Evolutionary conservation across 148 eudicot species (phyloP), one percentile per base, ranked within the genome.

Genomic region (Hydrangea macrophylla): DNA sequence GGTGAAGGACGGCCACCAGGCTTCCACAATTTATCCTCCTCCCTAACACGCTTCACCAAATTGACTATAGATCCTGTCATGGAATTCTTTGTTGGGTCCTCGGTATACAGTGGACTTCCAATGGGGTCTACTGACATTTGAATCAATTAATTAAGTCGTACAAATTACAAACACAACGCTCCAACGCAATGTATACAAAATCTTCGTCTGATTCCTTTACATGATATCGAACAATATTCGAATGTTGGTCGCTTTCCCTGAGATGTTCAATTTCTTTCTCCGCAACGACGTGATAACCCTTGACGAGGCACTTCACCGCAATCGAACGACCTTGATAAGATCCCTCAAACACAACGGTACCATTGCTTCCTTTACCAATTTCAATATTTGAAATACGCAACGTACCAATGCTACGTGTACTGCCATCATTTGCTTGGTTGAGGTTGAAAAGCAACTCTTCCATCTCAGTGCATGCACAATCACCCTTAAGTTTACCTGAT

Each of bases 321-420:
- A 90, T 96, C 2, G 79, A 74, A 39, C 98, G 89, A 24, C 98
- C 96, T 63, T 90, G 95, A 79, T 88, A 90, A 39, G 74, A 55
- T 76, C 96, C 98, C 72, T 93, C 98, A 45, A 90, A 85, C 13
- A 93, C 88, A 73, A 93, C 78, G 15, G 98, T 93, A 39, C 98
- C 98, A 76, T 90, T 90, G 84, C 98, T 90, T 62, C 98, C 98
- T 76, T 85, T 93, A 2, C 96, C 98, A 70, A 93, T 86, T 80
- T 88, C 96, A 76, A 31, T 79, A 64, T 69, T 73, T 22, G 87
- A 81, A 42, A 90, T 73, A 67, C 83, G 75, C 65, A 93, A 65
- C 74, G 82, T 90, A 75, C 96, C 95, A 63, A 93, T 78, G 36
- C 60, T 61, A 12, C 90, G 87, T 54, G 44, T 51, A 12, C 62